These are phyloP conservation scores for Phascolomyces articulosus DNA, from an alignment of 371 early-diverging fungal species.

Conservation along the genomic window DNA sequence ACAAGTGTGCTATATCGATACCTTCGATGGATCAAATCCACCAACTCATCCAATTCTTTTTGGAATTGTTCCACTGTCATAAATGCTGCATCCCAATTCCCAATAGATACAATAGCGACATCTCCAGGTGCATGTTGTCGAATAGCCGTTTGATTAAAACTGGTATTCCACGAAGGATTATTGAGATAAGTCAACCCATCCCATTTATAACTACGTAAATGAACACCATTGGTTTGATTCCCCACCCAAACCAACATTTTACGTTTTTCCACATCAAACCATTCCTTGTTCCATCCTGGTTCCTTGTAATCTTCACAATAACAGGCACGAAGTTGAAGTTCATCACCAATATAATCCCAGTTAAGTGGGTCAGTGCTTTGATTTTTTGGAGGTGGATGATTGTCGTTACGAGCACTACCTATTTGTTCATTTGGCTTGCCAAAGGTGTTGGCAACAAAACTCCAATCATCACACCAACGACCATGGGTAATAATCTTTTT, in stretches of 20 bases:
- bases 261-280: conserved; percentile 36
- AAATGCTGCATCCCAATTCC: conserved; percentile 61
- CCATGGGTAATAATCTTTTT: conserved; percentile 56
- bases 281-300: conserved; percentile 30
- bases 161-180: conserved; percentile 38
- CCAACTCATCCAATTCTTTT: conserved; percentile 27
- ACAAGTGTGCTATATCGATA: conserved; percentile 33
- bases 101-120: conserved; percentile 46
- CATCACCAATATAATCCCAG: conserved; percentile 18
- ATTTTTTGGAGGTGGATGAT: not conserved
- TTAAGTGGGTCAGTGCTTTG: conserved; percentile 1
- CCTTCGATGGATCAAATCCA: conserved; percentile 24
- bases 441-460: not conserved
- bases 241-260: conserved; percentile 20
- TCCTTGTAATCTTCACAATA: conserved; percentile 56
- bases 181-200: conserved; percentile 55
- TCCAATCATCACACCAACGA: conserved; percentile 49
- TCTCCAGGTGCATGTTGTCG: conserved; percentile 16
- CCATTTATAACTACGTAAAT: conserved; percentile 46
- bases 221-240: conserved; percentile 15
- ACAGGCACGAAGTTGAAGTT: conserved; percentile 34
- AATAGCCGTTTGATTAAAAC: no score
- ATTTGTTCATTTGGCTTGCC: not conserved
- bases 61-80: conserved; percentile 32
- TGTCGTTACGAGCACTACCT: not conserved